Evolutionary conservation across 1,139 yeast species (phyloP).

Genomic region (Saccharomyces pastorianus): DNA sequence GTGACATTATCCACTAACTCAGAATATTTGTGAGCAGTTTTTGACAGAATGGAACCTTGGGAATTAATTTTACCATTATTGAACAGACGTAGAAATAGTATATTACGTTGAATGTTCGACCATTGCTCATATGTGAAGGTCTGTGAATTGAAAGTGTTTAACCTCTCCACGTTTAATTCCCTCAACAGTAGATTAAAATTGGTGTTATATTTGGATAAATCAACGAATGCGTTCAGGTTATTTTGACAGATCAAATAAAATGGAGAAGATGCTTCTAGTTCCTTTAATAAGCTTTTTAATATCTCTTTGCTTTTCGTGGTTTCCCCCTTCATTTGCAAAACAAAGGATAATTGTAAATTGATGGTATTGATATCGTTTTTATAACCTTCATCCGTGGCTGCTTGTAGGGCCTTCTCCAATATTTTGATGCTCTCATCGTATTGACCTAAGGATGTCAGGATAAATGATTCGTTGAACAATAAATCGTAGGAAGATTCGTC

Average conservation of each 20-base stretch:
- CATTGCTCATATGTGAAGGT: slow-evolving; percentile 25
- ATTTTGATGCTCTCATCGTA: slow-evolving; percentile 39
- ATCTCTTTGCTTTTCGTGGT: slow-evolving; percentile 38
- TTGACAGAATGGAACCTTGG: slow-evolving; percentile 13
- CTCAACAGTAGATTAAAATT: slow-evolving; percentile 29
- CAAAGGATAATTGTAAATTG: slow-evolving; percentile 60
- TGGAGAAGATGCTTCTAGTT: slow-evolving; percentile 22
- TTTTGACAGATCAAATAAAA: slow-evolving; percentile 28
- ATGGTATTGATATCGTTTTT: slow-evolving; percentile 35
- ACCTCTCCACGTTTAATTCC: slow-evolving; percentile 27
- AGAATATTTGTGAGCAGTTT: slow-evolving; percentile 19
- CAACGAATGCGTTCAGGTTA: slow-evolving; percentile 27
- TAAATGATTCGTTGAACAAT: slow-evolving; percentile 63
- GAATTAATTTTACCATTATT: slow-evolving; percentile 18
- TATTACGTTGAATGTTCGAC: slow-evolving; percentile 17
- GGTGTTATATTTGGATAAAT: slow-evolving; percentile 20
- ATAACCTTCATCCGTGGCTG: slow-evolving; percentile 26
- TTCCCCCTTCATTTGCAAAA: slow-evolving; percentile 44
- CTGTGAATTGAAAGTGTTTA: slow-evolving; percentile 18
- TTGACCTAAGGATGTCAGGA: slow-evolving; percentile 32
- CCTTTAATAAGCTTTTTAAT: slow-evolving; percentile 29
- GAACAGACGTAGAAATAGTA: slow-evolving; percentile 21
- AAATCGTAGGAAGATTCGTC: slow-evolving; percentile 42
- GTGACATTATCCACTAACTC: slow-evolving; percentile 22
- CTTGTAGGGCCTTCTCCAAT: slow-evolving; percentile 44